These are phyloP conservation scores for Exsudoporus floridanus DNA, from an alignment of 1,284 basidiomycete genomes.

Conservation along the genomic window DNA sequence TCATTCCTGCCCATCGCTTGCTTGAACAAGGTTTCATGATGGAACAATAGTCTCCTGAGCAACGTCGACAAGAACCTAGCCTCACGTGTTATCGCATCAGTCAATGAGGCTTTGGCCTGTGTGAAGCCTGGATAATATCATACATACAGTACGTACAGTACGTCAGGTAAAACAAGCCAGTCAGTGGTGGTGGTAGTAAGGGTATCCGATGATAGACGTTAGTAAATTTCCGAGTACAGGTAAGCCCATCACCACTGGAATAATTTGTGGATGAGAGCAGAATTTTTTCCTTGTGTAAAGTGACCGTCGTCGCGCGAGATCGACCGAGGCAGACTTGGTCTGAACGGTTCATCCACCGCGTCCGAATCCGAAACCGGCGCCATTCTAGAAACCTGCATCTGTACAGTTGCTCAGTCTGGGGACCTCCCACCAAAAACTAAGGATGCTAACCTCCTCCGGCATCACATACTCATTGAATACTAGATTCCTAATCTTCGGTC, in stretches of 20 bases:
- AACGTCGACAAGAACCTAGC: conserved; percentile 6
- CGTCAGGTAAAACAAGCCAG: conserved; percentile 27
- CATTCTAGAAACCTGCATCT: conserved; percentile 64
- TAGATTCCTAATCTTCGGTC: conserved; percentile 50
- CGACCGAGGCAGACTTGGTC: conserved; percentile 33
- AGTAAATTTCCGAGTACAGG: conserved; percentile 26
- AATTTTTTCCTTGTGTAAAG: conserved; percentile 34
- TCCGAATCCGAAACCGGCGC: conserved; percentile 47
- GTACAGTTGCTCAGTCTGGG: conserved; percentile 7
- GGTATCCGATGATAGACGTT: conserved; percentile 35
- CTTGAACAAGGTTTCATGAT: conserved; percentile 4
- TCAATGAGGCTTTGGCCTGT: background rate
- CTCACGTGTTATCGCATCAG: background rate
- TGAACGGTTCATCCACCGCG: conserved; percentile 41
- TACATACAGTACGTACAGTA: conserved; percentile 29
- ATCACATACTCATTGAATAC: conserved; percentile 55
- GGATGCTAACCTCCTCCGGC: conserved; percentile 56
- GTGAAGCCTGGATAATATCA: conserved; percentile 20
- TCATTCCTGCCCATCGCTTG: conserved; percentile 3
- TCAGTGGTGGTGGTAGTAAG: conserved; percentile 38
- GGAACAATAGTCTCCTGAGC: conserved; percentile 7
- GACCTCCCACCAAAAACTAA: background rate
- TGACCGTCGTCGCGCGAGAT: conserved; percentile 34
- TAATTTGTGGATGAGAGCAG: conserved; percentile 36
- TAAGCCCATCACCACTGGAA: conserved; percentile 31